Evolutionary conservation across 257 asterid species (phyloP).

Genomic region (Rubia yunnanensis): DNA sequence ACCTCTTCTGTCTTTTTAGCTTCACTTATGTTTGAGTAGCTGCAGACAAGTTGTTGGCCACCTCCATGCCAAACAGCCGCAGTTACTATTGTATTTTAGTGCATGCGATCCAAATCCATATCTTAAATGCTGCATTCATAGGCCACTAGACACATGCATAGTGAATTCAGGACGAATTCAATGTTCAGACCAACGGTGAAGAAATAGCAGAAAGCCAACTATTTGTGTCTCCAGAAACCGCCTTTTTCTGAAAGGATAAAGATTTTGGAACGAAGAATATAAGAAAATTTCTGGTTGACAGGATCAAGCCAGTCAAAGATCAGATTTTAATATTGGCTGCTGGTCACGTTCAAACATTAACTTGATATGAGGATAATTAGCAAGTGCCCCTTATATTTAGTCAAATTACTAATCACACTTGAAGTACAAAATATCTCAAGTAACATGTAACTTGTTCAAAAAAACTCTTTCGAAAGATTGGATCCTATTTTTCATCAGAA

Average conservation of each 20-base stretch:
- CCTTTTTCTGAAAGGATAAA: not conserved
- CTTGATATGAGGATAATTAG: too few relatives aligned
- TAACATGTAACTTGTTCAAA: too few relatives aligned
- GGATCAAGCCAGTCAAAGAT: constrained; percentile 15
- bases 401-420: not conserved
- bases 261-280: not conserved
- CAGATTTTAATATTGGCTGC: not conserved
- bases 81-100: not conserved
- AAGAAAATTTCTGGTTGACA: not conserved
- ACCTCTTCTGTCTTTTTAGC: not conserved
- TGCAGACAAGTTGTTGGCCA: constrained; percentile 24
- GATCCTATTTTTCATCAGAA: too few relatives aligned
- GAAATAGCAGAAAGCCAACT: constrained; percentile 12
- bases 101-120: not conserved
- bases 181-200: constrained; percentile 4
- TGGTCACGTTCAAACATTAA: not conserved
- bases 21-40: constrained; percentile 13
- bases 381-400: not conserved
- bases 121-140: not conserved
- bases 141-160: constrained; percentile 1
- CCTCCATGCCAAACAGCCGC: constrained; percentile 13
- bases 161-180: not conserved
- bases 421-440: not conserved
- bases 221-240: constrained; percentile 2
- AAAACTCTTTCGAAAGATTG: too few relatives aligned